A percentile compares a stretch with the other conserved stretches of the same genome.
These are phyloP conservation scores for Fragilaria crotonensis DNA, from an alignment of 108 stramenopile genomes.

Conservation along the genomic window DNA sequence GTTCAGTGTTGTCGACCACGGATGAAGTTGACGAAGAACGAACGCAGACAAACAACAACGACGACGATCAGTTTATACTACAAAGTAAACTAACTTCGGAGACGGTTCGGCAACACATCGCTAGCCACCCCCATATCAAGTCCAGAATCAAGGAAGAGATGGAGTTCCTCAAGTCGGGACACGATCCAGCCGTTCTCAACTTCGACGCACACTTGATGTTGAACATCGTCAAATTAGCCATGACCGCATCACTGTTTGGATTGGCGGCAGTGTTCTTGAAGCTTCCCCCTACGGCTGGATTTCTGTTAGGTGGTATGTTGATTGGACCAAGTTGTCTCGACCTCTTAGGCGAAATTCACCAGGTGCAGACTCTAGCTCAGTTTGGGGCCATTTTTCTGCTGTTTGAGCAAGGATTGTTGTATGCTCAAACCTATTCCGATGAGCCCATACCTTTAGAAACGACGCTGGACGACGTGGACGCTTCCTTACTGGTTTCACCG, in stretches of 20 bases:
- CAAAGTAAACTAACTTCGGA: background rate
- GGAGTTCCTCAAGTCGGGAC: background rate
- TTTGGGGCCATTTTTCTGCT: constrained; percentile 5
- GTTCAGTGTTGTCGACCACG: background rate
- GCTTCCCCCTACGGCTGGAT: constrained; percentile 6
- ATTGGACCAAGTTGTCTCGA: constrained; percentile 6
- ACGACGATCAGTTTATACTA: background rate
- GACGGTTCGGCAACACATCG: background rate
- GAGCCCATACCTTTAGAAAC: no score
- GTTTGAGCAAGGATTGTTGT: constrained; percentile 9
- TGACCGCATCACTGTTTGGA: constrained; percentile 4
- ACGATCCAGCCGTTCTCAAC: constrained; percentile 5
- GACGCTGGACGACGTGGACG: no score
- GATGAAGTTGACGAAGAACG: background rate
- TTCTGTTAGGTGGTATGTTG: constrained; percentile 7
- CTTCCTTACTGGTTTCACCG: no score
- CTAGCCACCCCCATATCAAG: background rate
- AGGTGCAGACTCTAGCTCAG: constrained; percentile 3
- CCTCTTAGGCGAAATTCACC: background rate
- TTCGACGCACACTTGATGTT: background rate
- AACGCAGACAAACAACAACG: background rate
- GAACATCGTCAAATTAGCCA: constrained; percentile 3
- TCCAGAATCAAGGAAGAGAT: constrained; percentile 1
- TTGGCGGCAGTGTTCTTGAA: background rate
- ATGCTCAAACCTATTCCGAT: background rate